Percentiles rank a stretch among this genome's conserved stretches.
These are phyloP conservation scores for Mimosa bimucronata DNA, from an alignment of 306 rosid genomes.

Conservation along the genomic window DNA sequence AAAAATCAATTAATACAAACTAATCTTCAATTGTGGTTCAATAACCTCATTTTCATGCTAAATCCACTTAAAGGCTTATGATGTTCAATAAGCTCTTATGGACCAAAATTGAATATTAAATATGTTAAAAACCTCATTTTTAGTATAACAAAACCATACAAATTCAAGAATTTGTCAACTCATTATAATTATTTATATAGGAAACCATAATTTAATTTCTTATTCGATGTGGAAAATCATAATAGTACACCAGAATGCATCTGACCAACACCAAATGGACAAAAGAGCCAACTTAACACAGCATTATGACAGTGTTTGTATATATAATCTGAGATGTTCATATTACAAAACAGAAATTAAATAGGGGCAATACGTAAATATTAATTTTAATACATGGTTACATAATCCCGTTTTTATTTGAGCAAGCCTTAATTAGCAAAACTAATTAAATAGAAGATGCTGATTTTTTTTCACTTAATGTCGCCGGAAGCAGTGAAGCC, in stretches of 20 bases:
- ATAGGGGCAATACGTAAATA: background rate
- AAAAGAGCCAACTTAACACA: background rate
- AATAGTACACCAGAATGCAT: background rate
- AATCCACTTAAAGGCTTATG: no score
- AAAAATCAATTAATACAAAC: no score
- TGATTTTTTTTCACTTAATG: background rate
- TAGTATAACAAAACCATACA: no score
- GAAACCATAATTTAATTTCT: background rate
- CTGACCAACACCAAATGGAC: background rate
- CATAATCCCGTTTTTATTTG: background rate
- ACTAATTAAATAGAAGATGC: background rate
- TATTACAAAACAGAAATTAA: background rate
- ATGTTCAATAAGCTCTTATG: no score
- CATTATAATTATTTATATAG: no score
- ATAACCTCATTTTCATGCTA: no score
- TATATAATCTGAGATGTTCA: no score
- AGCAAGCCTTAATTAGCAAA: background rate
- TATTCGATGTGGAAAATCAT: background rate
- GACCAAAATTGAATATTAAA: no score
- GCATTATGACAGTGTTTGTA: background rate
- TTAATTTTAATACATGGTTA: background rate
- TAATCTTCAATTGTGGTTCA: no score
- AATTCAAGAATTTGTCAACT: no score
- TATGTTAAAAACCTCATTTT: no score
- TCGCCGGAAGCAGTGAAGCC: constrained; percentile 16